Conservation (phyloP, 2,329 filamentous ascomycete species). For the Aureobasidium sp. region DNA sequence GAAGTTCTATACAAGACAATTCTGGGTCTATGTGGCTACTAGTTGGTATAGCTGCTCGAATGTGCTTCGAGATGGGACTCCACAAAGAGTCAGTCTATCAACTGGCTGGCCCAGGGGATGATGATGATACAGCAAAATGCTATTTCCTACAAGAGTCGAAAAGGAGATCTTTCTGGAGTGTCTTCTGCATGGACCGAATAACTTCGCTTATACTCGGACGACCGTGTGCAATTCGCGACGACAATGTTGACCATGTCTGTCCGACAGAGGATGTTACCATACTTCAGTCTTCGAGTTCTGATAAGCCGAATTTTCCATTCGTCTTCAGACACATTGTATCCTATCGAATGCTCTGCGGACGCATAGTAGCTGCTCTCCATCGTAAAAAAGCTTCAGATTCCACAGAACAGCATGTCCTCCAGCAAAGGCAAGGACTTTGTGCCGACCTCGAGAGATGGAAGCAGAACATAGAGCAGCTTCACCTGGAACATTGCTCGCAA, state of each 20-base stretch:
- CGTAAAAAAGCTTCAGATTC: conserved; percentile 29
- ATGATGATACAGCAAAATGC: neutral
- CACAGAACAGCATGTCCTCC: conserved; percentile 24
- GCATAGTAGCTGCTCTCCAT: conserved; percentile 41
- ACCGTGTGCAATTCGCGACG: conserved; percentile 44
- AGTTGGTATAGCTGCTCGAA: conserved; percentile 47
- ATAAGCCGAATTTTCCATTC: neutral
- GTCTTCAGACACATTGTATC: conserved; percentile 47
- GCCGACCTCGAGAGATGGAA: conserved; percentile 39
- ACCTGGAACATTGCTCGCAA: conserved; percentile 29
- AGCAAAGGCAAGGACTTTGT: conserved; percentile 30
- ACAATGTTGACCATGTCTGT: conserved; percentile 47
- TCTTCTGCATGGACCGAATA: conserved; percentile 45
- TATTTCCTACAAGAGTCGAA: conserved; percentile 39
- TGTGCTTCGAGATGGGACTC: conserved; percentile 62
- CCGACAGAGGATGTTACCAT: conserved; percentile 30
- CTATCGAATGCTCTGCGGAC: conserved; percentile 47
- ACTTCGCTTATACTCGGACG: conserved; percentile 44
- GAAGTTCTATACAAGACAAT: conserved; percentile 40
- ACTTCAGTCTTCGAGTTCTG: neutral
- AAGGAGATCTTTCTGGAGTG: conserved; percentile 49
- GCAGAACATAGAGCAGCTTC: conserved; percentile 30
- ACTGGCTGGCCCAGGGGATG: conserved; percentile 11
- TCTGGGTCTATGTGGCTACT: conserved; percentile 48
- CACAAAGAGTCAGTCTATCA: conserved; percentile 44